These are phyloP conservation scores for Paecilomyces dactylethromorphus DNA, from an alignment of 2,329 filamentous ascomycete species.

Conservation along the genomic window DNA sequence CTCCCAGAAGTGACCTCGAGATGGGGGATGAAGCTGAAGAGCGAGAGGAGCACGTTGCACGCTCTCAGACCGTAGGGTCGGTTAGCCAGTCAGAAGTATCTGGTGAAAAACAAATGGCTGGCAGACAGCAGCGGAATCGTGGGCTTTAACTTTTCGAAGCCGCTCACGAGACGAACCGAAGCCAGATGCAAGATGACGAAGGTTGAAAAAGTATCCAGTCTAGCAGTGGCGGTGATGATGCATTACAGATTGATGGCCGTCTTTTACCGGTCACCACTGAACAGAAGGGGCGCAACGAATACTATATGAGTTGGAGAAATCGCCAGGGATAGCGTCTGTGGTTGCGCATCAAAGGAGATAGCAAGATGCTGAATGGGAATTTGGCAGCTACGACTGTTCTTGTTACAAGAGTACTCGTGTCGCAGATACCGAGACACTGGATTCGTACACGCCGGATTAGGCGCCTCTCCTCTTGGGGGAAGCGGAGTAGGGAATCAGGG, in stretches of 20 bases:
- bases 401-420: neutral
- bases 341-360: neutral
- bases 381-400: neutral
- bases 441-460: neutral
- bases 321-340: neutral
- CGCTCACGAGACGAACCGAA: slow-evolving; percentile 14
- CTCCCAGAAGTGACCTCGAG: neutral
- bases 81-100: slow-evolving; percentile 1
- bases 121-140: slow-evolving; percentile 6
- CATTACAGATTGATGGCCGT: neutral
- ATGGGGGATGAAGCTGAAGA: neutral
- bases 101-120: neutral
- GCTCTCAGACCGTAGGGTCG: slow-evolving; percentile 1
- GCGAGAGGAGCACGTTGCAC: neutral
- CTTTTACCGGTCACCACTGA: neutral
- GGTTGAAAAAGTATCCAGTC: neutral
- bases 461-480: neutral
- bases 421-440: neutral
- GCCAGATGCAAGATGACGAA: slow-evolving; percentile 15
- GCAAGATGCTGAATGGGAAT: neutral
- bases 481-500: neutral
- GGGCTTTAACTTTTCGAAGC: slow-evolving; percentile 1
- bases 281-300: too few species aligned
- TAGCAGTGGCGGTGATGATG: neutral
- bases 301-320: neutral